Evolutionary conservation across 2,329 filamentous ascomycete species (phyloP), one percentile per base, ranked within the genome.

Genomic region (Hyphodiscus sp.): DNA sequence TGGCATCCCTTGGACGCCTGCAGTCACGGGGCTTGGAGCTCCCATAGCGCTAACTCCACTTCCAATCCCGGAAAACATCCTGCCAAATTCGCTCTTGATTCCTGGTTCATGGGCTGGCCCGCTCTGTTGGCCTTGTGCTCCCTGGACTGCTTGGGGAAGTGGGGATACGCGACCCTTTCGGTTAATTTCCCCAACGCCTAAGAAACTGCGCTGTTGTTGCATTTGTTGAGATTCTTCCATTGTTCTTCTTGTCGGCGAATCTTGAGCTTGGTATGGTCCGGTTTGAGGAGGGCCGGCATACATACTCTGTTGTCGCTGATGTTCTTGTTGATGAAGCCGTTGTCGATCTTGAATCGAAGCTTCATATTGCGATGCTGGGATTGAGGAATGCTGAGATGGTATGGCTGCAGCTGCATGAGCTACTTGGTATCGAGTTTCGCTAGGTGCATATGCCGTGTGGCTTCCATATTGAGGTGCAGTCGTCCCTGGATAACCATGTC

Each of bases 61-160:
- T 16, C 84, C 91, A 61, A 97, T 90, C n/a, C 92, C 92, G 18
- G 89, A 90, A 71, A 96, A 96, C 78, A 96, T 95, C 58, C 90
- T 85, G 26, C 91, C 91, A 68, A 96, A 91, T 68, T 96, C 92
- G 67, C 85, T 95, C 76, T 96, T 96, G 66, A 96, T 95, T 44
- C 87, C 87, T 11, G 90, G 87, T 68, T 96, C 91, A 16, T 86
- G 87, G 15, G 84, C 82, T 6, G 90, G 89, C 2, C 87, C 89
- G 50, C 87, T 80, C 41, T 87, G 81, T 63, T 91, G 87, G 16
- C 86, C 83, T 68, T 96, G 91, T 1, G 89, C 91, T 20, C 92
- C 92, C 67, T 96, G 91, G 0, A 96, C 91, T 20, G 92, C 91
- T 69, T 96, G 92, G 1, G 92, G 92, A 16, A 96, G 74, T 1